Evolutionary conservation across 2,329 filamentous ascomycete species (phyloP).

Genomic region (Xylaria hypoxylon): DNA sequence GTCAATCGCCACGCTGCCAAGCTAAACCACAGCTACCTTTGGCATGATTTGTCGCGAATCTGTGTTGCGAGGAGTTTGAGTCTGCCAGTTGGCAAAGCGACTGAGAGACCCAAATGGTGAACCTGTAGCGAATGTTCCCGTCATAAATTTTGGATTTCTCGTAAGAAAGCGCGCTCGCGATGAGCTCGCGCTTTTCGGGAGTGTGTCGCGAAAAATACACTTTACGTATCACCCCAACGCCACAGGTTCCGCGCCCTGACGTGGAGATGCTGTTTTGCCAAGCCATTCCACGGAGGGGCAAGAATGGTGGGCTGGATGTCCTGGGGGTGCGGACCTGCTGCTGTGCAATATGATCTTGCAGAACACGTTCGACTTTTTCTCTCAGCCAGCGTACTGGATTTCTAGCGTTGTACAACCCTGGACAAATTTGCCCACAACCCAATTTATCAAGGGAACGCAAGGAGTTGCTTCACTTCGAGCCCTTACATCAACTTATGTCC

Average conservation of each 20-base stretch:
- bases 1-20: conserved; percentile 59
- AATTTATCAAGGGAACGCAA: conserved; percentile 15
- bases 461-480: conserved; percentile 23
- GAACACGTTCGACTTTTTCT: conserved; percentile 21
- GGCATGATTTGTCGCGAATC: conserved; percentile 57
- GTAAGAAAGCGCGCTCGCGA: conserved; percentile 52
- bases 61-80: conserved; percentile 59
- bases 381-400: conserved; percentile 14
- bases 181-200: conserved; percentile 22
- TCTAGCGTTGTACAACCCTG: conserved; percentile 8
- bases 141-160: conserved; percentile 67
- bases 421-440: conserved; percentile 14
- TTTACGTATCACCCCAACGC: conserved; percentile 7
- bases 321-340: conserved; percentile 21
- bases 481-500: conserved; percentile 12
- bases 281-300: conserved; percentile 25
- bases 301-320: conserved; percentile 21
- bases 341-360: conserved; percentile 38
- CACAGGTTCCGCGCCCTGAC: conserved; percentile 14
- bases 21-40: conserved; percentile 64
- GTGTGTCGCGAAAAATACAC: conserved; percentile 25
- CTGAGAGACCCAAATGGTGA: conserved; percentile 59
- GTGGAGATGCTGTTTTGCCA: conserved; percentile 33
- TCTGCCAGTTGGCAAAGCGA: conserved; percentile 57
- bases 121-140: conserved; percentile 60